phyloP scores from a whole-genome alignment of 345 rosid species.

The Moricandia arvensis region DNA sequence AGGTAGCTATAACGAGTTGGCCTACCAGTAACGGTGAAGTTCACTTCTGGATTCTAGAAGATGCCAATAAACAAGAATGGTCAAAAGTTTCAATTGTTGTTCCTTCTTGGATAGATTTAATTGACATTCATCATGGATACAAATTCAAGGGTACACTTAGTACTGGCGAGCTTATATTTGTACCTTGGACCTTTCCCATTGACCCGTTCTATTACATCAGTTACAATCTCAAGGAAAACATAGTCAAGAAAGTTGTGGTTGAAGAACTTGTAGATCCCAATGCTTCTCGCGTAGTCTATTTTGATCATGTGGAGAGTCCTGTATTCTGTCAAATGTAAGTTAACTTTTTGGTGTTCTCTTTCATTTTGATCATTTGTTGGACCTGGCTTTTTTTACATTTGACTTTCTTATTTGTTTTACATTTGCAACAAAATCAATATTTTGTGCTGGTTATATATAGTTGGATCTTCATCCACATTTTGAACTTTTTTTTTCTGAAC shows the following conservation, averaged over 20 bases:
- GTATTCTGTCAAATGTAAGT: neutral
- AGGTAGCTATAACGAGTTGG: neutral
- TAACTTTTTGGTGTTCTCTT: neutral
- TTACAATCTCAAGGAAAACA: neutral
- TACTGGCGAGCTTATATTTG: neutral
- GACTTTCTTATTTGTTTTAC: neutral
- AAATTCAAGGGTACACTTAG: neutral
- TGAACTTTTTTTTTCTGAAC: too few species aligned
- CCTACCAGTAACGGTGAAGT: neutral
- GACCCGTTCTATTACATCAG: neutral
- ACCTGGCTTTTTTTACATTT: neutral
- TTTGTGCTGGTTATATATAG: neutral
- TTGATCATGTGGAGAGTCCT: neutral
- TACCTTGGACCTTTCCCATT: neutral
- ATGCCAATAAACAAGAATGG: neutral
- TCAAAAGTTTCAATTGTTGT: neutral
- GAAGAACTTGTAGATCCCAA: neutral
- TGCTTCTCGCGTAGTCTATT: neutral
- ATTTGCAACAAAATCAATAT: neutral
- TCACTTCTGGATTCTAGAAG: neutral
- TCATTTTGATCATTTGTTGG: neutral
- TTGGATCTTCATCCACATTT: neutral
- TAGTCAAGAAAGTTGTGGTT: neutral
- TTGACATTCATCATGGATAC: neutral
- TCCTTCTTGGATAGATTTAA: neutral